Evolutionary conservation across 495 filamentous ascomycete genomes (phyloP).

Genomic region (Aspergillus baeticus): DNA sequence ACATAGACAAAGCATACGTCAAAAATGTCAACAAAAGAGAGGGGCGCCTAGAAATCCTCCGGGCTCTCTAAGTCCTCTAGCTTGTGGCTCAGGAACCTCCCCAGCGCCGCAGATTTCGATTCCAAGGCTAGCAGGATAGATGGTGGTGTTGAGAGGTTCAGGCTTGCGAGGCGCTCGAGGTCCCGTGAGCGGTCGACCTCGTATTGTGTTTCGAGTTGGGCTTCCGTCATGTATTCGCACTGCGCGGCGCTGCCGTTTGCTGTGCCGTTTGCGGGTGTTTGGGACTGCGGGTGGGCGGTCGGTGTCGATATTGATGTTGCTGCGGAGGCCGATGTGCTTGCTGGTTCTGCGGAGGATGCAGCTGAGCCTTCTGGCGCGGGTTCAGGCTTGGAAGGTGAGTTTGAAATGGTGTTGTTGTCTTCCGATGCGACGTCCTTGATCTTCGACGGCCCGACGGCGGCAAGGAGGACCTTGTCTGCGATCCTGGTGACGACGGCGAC

Average conservation of each 20-base stretch:
- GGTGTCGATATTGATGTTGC: background rate
- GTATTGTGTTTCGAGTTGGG: constrained; percentile 35
- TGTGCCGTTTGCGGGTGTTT: constrained; percentile 15
- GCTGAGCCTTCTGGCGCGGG: background rate
- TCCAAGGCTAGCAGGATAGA: constrained; percentile 44
- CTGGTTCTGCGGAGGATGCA: background rate
- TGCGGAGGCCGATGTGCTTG: background rate
- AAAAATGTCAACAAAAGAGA: too few relatives aligned
- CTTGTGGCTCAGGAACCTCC: constrained; percentile 42
- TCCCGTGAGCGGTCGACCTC: constrained; percentile 44
- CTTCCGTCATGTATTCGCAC: constrained; percentile 20
- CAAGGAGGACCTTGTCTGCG: constrained; percentile 46
- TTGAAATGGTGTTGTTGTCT: background rate
- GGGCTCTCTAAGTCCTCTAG: constrained; percentile 44
- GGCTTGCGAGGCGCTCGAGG: constrained; percentile 38
- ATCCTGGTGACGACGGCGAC: constrained; percentile 48
- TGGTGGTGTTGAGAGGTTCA: constrained; percentile 44
- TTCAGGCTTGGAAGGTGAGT: background rate
- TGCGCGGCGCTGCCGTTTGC: constrained; percentile 10
- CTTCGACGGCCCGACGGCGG: constrained; percentile 43
- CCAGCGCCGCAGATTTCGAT: constrained; percentile 47
- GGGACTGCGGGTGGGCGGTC: background rate
- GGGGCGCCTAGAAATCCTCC: constrained; percentile 38
- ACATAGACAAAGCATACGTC: background rate
- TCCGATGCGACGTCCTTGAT: constrained; percentile 12